Evolutionary conservation across 1,284 basidiomycete genomes (phyloP), one percentile per base, ranked within the genome.

Genomic region (Microbotryomycetes sp.): DNA sequence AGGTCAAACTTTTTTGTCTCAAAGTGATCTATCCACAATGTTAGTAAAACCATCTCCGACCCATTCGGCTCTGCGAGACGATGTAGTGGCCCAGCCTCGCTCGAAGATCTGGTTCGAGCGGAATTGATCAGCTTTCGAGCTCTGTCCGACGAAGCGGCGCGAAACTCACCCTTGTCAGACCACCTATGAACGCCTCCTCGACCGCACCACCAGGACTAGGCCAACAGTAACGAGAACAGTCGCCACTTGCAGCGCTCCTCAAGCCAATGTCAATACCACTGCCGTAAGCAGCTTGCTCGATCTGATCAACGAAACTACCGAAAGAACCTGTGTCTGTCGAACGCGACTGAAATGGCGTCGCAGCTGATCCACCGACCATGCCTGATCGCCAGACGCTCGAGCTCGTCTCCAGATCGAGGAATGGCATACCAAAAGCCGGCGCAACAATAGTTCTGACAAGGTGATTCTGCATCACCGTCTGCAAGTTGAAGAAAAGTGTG

Each of bases 161-260:
- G 29, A n/a, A 49, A 29, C 25, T 54, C 25, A 72, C 50, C 26
- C 56, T 60, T 49, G 42, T 22, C 26, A 73, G 49, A 14, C 66
- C 67, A 1, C 71, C 72, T 15, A 72, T 54, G 59, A 73, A 72
- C 30, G 59, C 63, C 49, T 66, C 63, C 60, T 73, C 72, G 22
- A 73, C 42, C 23, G 62, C 61, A 49, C 66, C 23, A 4, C 72
- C 72, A 12, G 72, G 72, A 23, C 63, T 64, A 4, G 72, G 71
- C 42, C 71, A 58, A 60, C 72, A 73, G 59, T 71, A 71, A 46
- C 69, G 50, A 45, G 63, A 54, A 55, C 72, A 73, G 58, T 73
- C 70, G 15, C 65, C 67, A 32, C 62, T 60, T 25, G 54, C 45
- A 4, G 55, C 50, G 25, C 49, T 62, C 22, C 62, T 31, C 49